Conservation (phyloP, 2,329 filamentous ascomycete species). For the Periconia sp. region DNA sequence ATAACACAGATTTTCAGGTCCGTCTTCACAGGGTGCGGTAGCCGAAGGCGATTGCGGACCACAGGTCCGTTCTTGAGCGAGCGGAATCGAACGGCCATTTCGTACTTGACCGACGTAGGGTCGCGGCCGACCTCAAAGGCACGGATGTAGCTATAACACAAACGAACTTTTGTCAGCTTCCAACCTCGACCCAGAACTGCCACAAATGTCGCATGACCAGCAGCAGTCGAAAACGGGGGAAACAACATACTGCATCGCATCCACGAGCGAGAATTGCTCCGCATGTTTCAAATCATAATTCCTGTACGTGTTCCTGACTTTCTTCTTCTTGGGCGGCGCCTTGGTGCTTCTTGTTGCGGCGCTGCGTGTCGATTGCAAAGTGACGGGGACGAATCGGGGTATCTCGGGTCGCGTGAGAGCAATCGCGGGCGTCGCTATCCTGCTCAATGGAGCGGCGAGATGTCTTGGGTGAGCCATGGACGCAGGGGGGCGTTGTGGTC, state of each 20-base stretch:
- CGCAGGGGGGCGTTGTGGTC: slow-evolving; percentile 2
- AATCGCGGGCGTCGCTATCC: slow-evolving; percentile 23
- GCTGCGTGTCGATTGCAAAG: slow-evolving; percentile 43
- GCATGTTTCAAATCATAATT: slow-evolving; percentile 64
- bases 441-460: slow-evolving; percentile 37
- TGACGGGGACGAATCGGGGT: slow-evolving; percentile 26
- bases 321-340: slow-evolving; percentile 55
- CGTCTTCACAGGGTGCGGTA: slow-evolving; percentile 87
- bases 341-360: slow-evolving; percentile 43
- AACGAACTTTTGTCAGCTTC: not conserved
- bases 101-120: slow-evolving; percentile 78
- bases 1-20: slow-evolving; percentile 89
- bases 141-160: slow-evolving; percentile 71
- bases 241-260: slow-evolving; percentile 78
- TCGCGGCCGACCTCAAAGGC: slow-evolving; percentile 87
- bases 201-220: not conserved
- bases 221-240: slow-evolving; percentile 3
- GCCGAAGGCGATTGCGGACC: slow-evolving; percentile 81
- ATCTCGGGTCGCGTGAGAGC: slow-evolving; percentile 18
- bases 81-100: slow-evolving; percentile 79
- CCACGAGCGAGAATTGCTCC: slow-evolving; percentile 78
- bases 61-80: slow-evolving; percentile 84
- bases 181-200: not conserved
- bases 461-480: slow-evolving; percentile 40
- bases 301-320: slow-evolving; percentile 67